Percentiles rank a stretch among this genome's conserved stretches.
Evolutionary conservation across 305 asterid species (phyloP).

Genomic region (Fraxinus angustifolia): DNA sequence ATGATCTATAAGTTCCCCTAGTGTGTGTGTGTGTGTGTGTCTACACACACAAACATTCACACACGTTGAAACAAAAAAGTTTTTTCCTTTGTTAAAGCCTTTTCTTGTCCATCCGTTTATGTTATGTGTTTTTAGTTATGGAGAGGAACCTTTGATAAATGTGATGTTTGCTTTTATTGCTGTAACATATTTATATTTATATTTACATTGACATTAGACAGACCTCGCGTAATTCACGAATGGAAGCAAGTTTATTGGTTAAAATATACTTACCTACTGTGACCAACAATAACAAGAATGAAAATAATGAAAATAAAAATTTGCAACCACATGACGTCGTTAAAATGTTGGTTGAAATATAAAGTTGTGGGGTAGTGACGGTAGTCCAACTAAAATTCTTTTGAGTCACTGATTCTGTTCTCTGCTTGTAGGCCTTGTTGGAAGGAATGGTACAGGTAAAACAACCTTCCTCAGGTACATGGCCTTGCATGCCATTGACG

Average conservation of each 20-base stretch:
- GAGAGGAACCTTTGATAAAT: conserved; percentile 18
- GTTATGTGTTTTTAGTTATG: conserved; percentile 12
- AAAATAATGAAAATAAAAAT: not conserved
- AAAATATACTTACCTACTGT: not conserved
- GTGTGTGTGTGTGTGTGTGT: not conserved
- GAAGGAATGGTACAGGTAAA: conserved; percentile 99
- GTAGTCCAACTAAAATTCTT: not conserved
- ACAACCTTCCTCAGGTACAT: conserved; percentile 93
- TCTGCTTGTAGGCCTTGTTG: conserved; percentile 74
- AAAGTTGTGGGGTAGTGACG: not conserved
- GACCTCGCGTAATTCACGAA: conserved; percentile 6
- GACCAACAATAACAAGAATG: not conserved
- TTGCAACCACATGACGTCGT: not conserved
- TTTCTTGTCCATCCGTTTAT: conserved; percentile 8
- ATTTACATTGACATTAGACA: not conserved
- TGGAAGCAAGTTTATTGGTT: conserved; percentile 14
- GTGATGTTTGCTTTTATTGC: conserved; percentile 6
- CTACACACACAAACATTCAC: not conserved
- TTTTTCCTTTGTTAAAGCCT: not conserved
- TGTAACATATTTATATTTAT: conserved; percentile 1
- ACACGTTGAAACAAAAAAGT: not conserved
- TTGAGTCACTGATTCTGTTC: conserved; percentile 17
- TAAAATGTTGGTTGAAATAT: not conserved
- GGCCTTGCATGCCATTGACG: conserved; percentile 98
- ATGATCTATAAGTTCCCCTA: conserved; percentile 11